Percentiles rank a stretch among this genome's conserved stretches.
These are phyloP conservation scores for Neonothopanus nambi DNA, from an alignment of 1,284 basidiomycete species.

Conservation along the genomic window DNA sequence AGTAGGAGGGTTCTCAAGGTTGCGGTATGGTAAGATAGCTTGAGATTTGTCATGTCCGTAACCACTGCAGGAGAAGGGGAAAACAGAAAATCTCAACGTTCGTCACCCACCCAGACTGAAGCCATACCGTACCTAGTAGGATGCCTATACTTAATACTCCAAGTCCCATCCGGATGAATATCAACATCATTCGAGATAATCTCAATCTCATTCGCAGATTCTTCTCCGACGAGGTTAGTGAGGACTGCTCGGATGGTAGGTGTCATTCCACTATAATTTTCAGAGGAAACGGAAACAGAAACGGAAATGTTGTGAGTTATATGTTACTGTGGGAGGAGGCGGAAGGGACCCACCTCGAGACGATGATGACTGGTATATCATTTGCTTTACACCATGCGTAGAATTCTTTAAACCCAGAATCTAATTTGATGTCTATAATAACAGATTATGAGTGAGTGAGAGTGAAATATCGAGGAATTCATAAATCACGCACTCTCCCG, in stretches of 20 bases:
- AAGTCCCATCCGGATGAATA: conserved; percentile 65
- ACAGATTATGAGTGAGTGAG: not conserved
- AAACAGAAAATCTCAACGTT: not conserved
- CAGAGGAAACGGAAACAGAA: too few species aligned
- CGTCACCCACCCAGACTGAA: not conserved
- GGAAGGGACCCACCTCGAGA: conserved; percentile 67
- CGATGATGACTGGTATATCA: conserved; percentile 87
- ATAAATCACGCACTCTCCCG: conserved; percentile 38
- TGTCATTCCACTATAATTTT: conserved; percentile 75
- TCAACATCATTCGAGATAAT: conserved; percentile 89
- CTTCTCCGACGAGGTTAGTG: conserved; percentile 72
- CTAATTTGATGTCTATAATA: conserved; percentile 76
- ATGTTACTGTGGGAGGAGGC: too few species aligned
- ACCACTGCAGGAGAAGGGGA: conserved; percentile 42
- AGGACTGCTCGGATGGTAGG: conserved; percentile 89
- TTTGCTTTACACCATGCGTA: conserved; percentile 77
- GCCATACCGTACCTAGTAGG: conserved; percentile 64
- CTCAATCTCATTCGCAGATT: conserved; percentile 75
- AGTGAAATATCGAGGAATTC: not conserved
- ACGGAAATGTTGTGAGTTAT: too few species aligned
- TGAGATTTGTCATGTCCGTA: conserved; percentile 94
- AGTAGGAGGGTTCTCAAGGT: conserved; percentile 69
- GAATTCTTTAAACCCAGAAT: conserved; percentile 86
- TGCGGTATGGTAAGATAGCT: conserved; percentile 85
- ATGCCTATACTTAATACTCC: conserved; percentile 88